Evolutionary conservation across 768 basidiomycete species (phyloP), one percentile per base, ranked within the genome.

Genomic region (Mycena chlorophos): DNA sequence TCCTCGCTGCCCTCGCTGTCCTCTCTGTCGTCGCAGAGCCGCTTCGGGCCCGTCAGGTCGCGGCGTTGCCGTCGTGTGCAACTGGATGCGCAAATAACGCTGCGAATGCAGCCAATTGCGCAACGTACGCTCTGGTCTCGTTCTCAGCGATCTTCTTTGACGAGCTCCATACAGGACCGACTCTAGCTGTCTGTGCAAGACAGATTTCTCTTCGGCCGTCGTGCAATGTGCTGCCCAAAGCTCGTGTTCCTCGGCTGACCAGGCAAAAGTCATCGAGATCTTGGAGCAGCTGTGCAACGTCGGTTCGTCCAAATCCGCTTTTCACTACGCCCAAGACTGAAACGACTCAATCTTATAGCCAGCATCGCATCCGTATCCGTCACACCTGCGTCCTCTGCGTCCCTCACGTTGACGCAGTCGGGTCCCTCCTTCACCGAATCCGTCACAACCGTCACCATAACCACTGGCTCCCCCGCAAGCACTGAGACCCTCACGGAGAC

Each of bases 71-170:
- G 17, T 42, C 49, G 12, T 56, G 58, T 26, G 54, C 54, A 5
- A 22, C 45, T 10, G 58, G 58, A 3, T 60, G 58, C 26, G 58
- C 54, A 27, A 31, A 39, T 19, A 3, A 29, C 23, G 58, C 54
- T 1, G 49, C 58, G 22, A 50, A 23, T 14, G 37, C n/a, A n/a
- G 46, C 30, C 3, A 26, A 22, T 1, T 60, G 58, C 28, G n/a
- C 29, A 20, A 50, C 55, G 58, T 60, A 34, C 12, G 58, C 39
- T n/a, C n/a, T n/a, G n/a, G n/a, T n/a, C n/a, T n/a, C n/a, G n/a
- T n/a, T n/a, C n/a, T n/a, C n/a, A n/a, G n/a, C n/a, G n/a, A n/a
- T n/a, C 23, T 25, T 16, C 34, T 2, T 2, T 2, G 5, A 4
- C 19, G 16, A 46, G 2, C 39, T n/a, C 3, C n/a, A n/a, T 48